Base-by-base conservation (phyloP, 192 early-diverging fungal species). In the Linnemannia schmuckeri region DNA sequence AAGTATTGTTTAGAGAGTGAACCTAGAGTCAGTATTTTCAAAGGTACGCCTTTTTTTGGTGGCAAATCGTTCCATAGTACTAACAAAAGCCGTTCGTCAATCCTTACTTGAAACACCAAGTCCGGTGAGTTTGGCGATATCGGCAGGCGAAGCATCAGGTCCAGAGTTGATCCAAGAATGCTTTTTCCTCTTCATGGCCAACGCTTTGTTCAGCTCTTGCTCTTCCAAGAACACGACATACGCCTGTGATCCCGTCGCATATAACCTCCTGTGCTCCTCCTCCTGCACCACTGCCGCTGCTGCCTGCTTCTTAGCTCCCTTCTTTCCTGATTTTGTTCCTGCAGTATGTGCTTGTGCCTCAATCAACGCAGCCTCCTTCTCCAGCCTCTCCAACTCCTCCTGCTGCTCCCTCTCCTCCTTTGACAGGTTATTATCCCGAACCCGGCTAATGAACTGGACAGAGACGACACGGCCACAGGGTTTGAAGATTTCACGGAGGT, bases 181-280 rank as follows among this genome's bases (percentile, higher is more conserved):
- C 74, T 85, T 83, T 37, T 93, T 88, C 73, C 74, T 63, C 63
- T 87, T 89, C 93, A 97, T 96, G 35, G 83, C 84, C 76, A 97
- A 66, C 3, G 91, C 93, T 22, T 88, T 90, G 44, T 88, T 90
- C 35, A 97, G 77, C 72, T 93, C 94, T 15, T 94, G 93, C 27
- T 89, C 89, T 46, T 95, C 93, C 63, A 90, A 74, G 88, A 99
- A 93, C 46, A 95, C 92, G 12, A 96, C 89, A 74, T 94, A 94
- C 10, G 95, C 95, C 42, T 89, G 91, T 41, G 92, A 88, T 41
- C 93, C 95, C 0, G 93, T 89, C 9, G 77, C 72, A 49, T 91
- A 85, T 49, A 94, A 54, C 46, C 46, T 87, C 88, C 83, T 91
- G 61, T 72, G 73, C 57, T 79, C 76, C 18, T 44, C 72, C 18